phyloP scores from a whole-genome alignment of 306 rosid genomes.

The Vigna trinervia region DNA sequence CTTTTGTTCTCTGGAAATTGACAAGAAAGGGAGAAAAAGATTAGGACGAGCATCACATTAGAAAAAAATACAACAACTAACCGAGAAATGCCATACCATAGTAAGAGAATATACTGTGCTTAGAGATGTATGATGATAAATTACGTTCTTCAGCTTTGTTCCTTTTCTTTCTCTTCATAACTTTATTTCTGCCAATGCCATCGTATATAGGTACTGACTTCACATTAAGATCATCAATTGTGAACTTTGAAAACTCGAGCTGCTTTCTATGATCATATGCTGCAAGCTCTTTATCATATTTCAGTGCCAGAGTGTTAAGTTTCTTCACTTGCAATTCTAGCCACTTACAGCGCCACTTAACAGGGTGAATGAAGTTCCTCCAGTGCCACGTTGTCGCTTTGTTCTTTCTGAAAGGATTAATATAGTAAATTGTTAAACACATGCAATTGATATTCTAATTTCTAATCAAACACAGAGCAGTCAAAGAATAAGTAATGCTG shows the following conservation, averaged over 20 bases:
- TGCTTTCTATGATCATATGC: constrained; percentile 55
- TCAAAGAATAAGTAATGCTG: neutral
- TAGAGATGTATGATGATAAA: constrained; percentile 56
- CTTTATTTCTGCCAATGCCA: constrained; percentile 52
- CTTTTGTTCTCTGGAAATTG: constrained; percentile 51
- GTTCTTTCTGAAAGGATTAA: constrained; percentile 65
- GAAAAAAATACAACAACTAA: constrained; percentile 24
- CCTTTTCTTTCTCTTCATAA: constrained; percentile 84
- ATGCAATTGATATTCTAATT: constrained; percentile 12
- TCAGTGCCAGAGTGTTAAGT: constrained; percentile 58
- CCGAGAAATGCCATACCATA: constrained; percentile 60
- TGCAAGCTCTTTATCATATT: constrained; percentile 67
- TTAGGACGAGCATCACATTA: constrained; percentile 8
- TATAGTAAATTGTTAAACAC: constrained; percentile 27
- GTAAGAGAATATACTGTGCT: constrained; percentile 79
- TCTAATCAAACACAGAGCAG: constrained; percentile 29
- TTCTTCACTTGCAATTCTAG: constrained; percentile 69
- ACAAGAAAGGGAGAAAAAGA: neutral
- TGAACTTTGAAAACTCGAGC: constrained; percentile 46
- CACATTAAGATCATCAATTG: constrained; percentile 53
- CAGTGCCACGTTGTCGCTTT: constrained; percentile 69
- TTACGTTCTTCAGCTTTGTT: constrained; percentile 67
- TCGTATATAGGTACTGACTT: constrained; percentile 63
- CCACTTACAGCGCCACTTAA: constrained; percentile 92
- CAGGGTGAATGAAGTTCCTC: constrained; percentile 73